Conservation (phyloP, 2,329 filamentous ascomycete genomes). For the Blumeria graminis region DNA sequence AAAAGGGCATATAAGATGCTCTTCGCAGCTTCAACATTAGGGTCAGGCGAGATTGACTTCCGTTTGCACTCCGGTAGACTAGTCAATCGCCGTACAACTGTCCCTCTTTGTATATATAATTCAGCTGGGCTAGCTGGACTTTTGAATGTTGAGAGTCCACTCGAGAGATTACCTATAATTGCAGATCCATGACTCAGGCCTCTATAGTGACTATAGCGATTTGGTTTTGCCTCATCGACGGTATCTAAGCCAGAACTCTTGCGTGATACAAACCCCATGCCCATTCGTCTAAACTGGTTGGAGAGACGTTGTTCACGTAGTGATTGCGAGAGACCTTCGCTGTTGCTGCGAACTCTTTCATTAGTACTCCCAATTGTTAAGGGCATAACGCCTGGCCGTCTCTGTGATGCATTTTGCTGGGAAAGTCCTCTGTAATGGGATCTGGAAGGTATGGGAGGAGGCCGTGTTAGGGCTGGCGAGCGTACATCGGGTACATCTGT, state of each 20-base stretch:
- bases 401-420: conserved; percentile 35
- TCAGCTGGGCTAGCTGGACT: conserved; percentile 38
- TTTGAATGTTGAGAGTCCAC: conserved; percentile 10
- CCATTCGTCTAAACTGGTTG: conserved; percentile 28
- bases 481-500: conserved; percentile 41
- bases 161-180: conserved; percentile 21
- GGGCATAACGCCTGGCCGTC: conserved; percentile 53
- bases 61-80: conserved; percentile 36
- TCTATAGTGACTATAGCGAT: conserved; percentile 41
- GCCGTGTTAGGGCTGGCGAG: conserved; percentile 40
- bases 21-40: conserved; percentile 38
- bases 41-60: conserved; percentile 35
- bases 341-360: conserved; percentile 42
- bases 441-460: conserved; percentile 55
- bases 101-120: conserved; percentile 27
- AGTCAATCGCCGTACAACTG: conserved; percentile 38
- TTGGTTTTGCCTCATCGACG: conserved; percentile 34
- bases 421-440: conserved; percentile 61
- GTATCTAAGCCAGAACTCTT: conserved; percentile 36
- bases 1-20: conserved; percentile 43
- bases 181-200: conserved; percentile 45
- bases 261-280: conserved; percentile 35
- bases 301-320: conserved; percentile 19
- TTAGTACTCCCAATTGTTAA: conserved; percentile 41
- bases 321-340: conserved; percentile 31